Percentiles rank a stretch among this genome's conserved stretches.
These are phyloP conservation scores for Metschnikowia vanudenii DNA, from an alignment of 805 yeast genomes.

Conservation along the genomic window DNA sequence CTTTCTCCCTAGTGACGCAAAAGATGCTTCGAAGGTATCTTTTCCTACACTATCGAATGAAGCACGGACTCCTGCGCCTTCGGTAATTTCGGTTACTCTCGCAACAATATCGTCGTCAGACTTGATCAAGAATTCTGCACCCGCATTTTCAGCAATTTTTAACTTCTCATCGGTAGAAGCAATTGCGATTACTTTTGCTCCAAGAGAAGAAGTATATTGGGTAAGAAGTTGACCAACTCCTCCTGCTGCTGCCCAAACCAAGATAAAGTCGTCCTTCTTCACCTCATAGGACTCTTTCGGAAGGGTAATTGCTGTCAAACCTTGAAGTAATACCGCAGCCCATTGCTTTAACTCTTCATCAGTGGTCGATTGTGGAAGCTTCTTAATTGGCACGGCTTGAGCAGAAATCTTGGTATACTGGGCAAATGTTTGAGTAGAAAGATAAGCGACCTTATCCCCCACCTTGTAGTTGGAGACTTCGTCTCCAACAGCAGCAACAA, in stretches of 20 bases:
- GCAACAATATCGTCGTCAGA: constrained; percentile 55
- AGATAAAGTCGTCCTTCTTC: constrained; percentile 64
- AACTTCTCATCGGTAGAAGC: constrained; percentile 79
- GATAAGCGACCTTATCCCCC: constrained; percentile 72
- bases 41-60: constrained; percentile 77
- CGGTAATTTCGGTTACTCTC: constrained; percentile 57
- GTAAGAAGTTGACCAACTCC: constrained; percentile 78
- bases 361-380: constrained; percentile 44
- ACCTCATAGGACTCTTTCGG: constrained; percentile 64
- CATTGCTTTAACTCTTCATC: constrained; percentile 53
- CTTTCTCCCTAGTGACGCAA: constrained; percentile 59
- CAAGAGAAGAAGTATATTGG: constrained; percentile 60
- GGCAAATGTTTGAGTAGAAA: constrained; percentile 56
- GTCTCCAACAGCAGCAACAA: constrained; percentile 61
- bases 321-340: constrained; percentile 67
- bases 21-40: constrained; percentile 65
- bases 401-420: constrained; percentile 60
- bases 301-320: constrained; percentile 76
- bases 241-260: constrained; percentile 94
- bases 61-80: constrained; percentile 65
- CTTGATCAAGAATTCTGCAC: constrained; percentile 74
- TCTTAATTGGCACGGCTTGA: constrained; percentile 17
- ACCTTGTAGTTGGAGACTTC: constrained; percentile 52
- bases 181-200: constrained; percentile 82
- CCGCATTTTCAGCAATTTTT: constrained; percentile 59